Evolutionary conservation across 1,139 yeast genomes (phyloP).

Genomic region (Taphrina deformans): DNA sequence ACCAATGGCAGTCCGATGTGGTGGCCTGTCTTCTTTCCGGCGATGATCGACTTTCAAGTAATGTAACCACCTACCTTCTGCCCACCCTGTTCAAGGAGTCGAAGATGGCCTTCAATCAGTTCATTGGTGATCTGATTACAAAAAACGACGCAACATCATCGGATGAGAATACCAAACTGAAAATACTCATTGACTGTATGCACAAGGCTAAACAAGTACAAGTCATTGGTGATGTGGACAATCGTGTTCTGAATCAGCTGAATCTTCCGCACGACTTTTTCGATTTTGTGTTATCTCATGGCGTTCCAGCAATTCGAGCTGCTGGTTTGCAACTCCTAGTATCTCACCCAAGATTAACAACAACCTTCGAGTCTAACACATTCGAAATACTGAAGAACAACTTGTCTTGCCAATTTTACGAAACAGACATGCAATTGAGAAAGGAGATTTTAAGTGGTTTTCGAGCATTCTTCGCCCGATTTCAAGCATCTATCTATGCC

Average conservation of each 20-base stretch:
- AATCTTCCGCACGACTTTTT: slow-evolving; percentile 10
- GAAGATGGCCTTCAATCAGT: slow-evolving; percentile 1
- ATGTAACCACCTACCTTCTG: slow-evolving; percentile 10
- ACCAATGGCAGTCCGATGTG: slow-evolving; percentile 10
- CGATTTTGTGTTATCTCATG: slow-evolving; percentile 7
- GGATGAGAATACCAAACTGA: not conserved
- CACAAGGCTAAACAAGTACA: slow-evolving; percentile 18
- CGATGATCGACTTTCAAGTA: not conserved
- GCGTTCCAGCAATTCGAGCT: slow-evolving; percentile 12
- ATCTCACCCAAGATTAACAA: slow-evolving; percentile 18
- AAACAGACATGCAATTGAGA: slow-evolving; percentile 28
- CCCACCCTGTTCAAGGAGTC: slow-evolving; percentile 14
- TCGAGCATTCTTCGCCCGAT: slow-evolving; percentile 24
- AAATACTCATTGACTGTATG: not conserved
- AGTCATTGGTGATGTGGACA: slow-evolving; percentile 6
- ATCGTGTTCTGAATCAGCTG: not conserved
- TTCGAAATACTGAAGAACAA: not conserved
- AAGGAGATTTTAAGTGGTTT: slow-evolving; percentile 22
- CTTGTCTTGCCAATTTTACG: slow-evolving; percentile 23
- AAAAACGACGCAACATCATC: not conserved
- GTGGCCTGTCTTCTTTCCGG: not conserved
- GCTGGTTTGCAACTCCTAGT: slow-evolving; percentile 20
- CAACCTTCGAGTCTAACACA: not conserved
- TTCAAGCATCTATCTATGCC: slow-evolving; percentile 17
- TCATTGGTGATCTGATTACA: not conserved